phyloP scores from a whole-genome alignment of 345 rosid genomes.

The Trapa incisa region DNA sequence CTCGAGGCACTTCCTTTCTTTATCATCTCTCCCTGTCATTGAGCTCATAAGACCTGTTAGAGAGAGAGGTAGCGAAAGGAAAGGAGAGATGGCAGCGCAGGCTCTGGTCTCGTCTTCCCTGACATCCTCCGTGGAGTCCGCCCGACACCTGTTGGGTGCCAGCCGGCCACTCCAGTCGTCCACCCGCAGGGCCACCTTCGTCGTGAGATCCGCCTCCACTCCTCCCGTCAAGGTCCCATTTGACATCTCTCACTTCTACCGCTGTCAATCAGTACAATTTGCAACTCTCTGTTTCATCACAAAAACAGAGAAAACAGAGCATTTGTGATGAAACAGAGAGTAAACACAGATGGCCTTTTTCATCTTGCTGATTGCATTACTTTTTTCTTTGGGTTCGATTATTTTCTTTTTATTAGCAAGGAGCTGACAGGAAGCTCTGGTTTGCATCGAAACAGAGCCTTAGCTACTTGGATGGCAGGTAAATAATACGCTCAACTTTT shows the following conservation, averaged over 20 bases:
- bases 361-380: neutral
- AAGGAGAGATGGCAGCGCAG: slow-evolving; percentile 56
- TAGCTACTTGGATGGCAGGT: slow-evolving; percentile 95
- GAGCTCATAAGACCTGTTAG: neutral
- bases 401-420: slow-evolving; percentile 44
- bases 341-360: too few relatives aligned
- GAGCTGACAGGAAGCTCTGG: slow-evolving; percentile 78
- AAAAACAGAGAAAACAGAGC: too few relatives aligned
- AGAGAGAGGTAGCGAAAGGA: neutral
- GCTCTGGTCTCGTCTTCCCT: slow-evolving; percentile 84
- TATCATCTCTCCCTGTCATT: neutral
- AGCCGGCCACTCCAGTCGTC: slow-evolving; percentile 28
- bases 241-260: neutral
- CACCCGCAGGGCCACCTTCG: slow-evolving; percentile 48
- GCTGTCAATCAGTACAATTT: neutral
- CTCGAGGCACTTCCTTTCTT: neutral
- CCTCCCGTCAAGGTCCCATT: slow-evolving; percentile 80
- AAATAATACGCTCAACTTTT: slow-evolving; percentile 1
- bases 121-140: slow-evolving; percentile 59
- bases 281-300: too few relatives aligned
- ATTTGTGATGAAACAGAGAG: too few relatives aligned
- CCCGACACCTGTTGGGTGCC: slow-evolving; percentile 54
- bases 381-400: neutral
- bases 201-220: slow-evolving; percentile 67
- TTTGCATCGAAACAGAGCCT: slow-evolving; percentile 92